phyloP scores from a whole-genome alignment of 192 early-diverging fungal genomes.

The Entrophospora sp. region DNA sequence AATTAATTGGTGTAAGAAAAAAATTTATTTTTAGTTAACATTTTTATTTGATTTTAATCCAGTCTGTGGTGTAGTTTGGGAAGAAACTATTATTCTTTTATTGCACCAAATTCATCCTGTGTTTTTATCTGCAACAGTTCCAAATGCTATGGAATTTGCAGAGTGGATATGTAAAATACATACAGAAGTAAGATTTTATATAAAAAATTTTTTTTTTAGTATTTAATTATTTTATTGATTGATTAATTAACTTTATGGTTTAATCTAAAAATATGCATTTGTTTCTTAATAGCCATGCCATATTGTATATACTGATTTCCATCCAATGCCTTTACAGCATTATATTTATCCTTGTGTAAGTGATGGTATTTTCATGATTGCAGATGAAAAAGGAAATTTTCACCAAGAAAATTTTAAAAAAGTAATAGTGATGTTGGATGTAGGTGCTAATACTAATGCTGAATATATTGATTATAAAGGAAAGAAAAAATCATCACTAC shows the following conservation, averaged over 20 bases:
- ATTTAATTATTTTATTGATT: no score
- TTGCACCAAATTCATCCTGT: slow-evolving; percentile 87
- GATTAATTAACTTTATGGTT: not conserved
- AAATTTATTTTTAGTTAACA: no score
- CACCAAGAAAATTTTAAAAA: slow-evolving; percentile 93
- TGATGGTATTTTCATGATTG: slow-evolving; percentile 89
- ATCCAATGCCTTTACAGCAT: slow-evolving; percentile 93
- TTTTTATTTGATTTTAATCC: slow-evolving; percentile 21
- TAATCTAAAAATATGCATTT: not conserved
- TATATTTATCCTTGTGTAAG: slow-evolving; percentile 87
- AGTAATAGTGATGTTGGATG: slow-evolving; percentile 65
- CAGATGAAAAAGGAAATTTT: slow-evolving; percentile 91
- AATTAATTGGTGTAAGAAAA: no score
- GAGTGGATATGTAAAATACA: slow-evolving; percentile 96
- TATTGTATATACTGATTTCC: slow-evolving; percentile 94
- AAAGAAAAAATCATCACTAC: no score
- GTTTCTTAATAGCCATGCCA: slow-evolving; percentile 64
- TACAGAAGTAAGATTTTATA: slow-evolving; percentile 43
- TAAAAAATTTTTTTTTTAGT: no score
- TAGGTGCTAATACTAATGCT: slow-evolving; percentile 53
- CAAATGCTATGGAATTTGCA: slow-evolving; percentile 97
- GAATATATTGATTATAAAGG: no score
- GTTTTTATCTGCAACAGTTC: slow-evolving; percentile 95
- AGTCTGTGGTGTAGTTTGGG: slow-evolving; percentile 98
- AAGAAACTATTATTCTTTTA: slow-evolving; percentile 92